A percentile compares a stretch with the other conserved stretches of the same genome.
phyloP scores from a whole-genome alignment of 2,329 filamentous ascomycete species.

The Aspergillus pseudoterreus region DNA sequence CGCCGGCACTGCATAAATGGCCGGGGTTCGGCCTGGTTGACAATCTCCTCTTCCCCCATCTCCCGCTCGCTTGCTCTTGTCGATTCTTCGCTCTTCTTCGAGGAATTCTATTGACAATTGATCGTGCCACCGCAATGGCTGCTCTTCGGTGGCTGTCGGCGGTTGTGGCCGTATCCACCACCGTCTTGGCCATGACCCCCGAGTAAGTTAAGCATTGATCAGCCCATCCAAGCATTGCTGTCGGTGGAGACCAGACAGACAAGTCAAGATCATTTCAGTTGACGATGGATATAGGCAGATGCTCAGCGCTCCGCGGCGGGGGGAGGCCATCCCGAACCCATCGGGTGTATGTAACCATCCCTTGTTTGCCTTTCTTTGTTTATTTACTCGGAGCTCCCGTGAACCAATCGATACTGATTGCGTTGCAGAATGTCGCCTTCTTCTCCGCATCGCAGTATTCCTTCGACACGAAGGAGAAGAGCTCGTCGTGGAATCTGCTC shows the following conservation, averaged over 20 bases:
- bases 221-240: background rate
- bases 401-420: background rate
- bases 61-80: background rate
- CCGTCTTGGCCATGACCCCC: constrained; percentile 24
- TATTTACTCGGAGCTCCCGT: background rate
- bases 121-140: background rate
- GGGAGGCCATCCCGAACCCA: constrained; percentile 36
- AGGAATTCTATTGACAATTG: background rate
- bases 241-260: background rate
- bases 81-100: background rate
- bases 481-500: constrained; percentile 63
- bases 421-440: constrained; percentile 39
- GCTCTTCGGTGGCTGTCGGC: constrained; percentile 21
- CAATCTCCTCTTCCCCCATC: background rate
- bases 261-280: background rate
- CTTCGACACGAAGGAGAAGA: constrained; percentile 68
- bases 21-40: no score
- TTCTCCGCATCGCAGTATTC: constrained; percentile 70
- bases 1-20: no score
- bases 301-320: constrained; percentile 35
- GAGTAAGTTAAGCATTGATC: constrained; percentile 15
- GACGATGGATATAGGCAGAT: constrained; percentile 23
- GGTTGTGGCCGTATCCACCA: constrained; percentile 18
- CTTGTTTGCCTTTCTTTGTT: background rate
- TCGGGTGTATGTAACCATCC: constrained; percentile 32